These are phyloP conservation scores for Yamadazyma philogaea DNA, from an alignment of 805 yeast genomes.

Conservation along the genomic window DNA sequence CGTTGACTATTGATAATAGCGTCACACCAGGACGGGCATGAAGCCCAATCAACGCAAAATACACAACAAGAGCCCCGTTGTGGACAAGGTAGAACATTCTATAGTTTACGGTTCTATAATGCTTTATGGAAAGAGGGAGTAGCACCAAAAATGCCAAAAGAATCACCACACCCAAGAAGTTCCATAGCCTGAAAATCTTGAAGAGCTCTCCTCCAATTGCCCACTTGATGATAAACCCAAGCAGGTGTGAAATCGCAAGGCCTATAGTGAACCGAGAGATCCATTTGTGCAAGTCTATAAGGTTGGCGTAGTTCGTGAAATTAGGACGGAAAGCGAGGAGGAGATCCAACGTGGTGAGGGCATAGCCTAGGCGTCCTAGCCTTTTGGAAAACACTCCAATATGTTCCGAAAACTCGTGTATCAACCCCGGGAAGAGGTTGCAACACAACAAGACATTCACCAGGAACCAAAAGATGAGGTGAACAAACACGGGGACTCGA, in stretches of 20 bases:
- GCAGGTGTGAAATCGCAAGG: conserved; percentile 47
- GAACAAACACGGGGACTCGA: conserved; percentile 1
- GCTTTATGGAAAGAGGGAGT: conserved; percentile 44
- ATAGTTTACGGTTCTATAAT: conserved; percentile 50
- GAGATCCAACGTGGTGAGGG: conserved; percentile 56
- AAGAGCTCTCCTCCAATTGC: conserved; percentile 27
- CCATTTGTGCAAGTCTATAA: conserved; percentile 67
- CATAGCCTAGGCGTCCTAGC: conserved; percentile 59
- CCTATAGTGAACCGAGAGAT: conserved; percentile 54
- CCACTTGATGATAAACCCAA: conserved; percentile 55
- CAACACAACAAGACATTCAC: conserved; percentile 2
- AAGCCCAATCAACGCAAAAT: conserved; percentile 44
- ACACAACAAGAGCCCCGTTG: conserved; percentile 45
- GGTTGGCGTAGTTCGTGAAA: conserved; percentile 44
- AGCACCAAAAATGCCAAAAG: conserved; percentile 35
- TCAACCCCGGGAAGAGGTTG: conserved; percentile 1
- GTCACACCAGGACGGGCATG: conserved; percentile 74
- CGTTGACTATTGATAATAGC: conserved; percentile 15
- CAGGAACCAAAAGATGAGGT: conserved; percentile 1
- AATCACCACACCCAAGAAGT: conserved; percentile 52
- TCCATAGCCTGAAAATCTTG: conserved; percentile 36
- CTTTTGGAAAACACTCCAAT: conserved; percentile 45
- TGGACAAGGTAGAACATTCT: conserved; percentile 56
- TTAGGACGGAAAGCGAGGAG: conserved; percentile 56
- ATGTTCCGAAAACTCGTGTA: conserved; percentile 2